A percentile compares a stretch with the other conserved stretches of the same genome.
phyloP scores from a whole-genome alignment of 2,329 filamentous ascomycete genomes.

The Mycosphaerella sp. region DNA sequence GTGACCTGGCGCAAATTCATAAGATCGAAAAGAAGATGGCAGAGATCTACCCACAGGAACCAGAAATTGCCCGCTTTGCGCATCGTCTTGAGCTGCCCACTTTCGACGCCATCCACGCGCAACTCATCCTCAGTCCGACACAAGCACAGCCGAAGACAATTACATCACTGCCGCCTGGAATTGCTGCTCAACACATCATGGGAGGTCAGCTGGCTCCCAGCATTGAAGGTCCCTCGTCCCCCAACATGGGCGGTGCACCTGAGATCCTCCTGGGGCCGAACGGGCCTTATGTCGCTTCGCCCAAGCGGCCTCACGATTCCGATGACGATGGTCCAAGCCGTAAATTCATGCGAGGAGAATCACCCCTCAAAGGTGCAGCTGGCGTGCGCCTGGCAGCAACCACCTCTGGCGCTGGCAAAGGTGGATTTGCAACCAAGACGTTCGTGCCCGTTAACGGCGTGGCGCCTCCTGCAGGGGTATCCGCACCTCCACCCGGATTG shows the following conservation, averaged over 20 bases:
- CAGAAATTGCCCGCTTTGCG: slow-evolving; percentile 53
- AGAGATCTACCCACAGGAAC: slow-evolving; percentile 5
- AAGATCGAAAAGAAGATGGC: slow-evolving; percentile 88
- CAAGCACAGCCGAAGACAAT: slow-evolving; percentile 57
- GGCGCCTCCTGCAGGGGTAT: slow-evolving; percentile 64
- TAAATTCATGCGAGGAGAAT: slow-evolving; percentile 83
- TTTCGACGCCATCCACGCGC: slow-evolving; percentile 78
- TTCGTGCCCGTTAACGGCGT: slow-evolving; percentile 37
- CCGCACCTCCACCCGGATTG: slow-evolving; percentile 39
- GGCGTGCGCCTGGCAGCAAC: slow-evolving; percentile 59
- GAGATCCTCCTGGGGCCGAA: slow-evolving; percentile 31
- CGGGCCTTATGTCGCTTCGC: slow-evolving; percentile 37
- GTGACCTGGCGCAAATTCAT: slow-evolving; percentile 82
- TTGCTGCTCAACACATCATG: slow-evolving; percentile 8
- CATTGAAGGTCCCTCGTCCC: slow-evolving; percentile 11
- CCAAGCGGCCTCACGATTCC: slow-evolving; percentile 43
- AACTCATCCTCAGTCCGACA: slow-evolving; percentile 74
- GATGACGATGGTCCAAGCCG: slow-evolving; percentile 71
- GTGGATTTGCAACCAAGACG: slow-evolving; percentile 32
- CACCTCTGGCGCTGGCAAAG: slow-evolving; percentile 22
- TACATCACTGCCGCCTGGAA: slow-evolving; percentile 15
- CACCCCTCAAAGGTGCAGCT: slow-evolving; percentile 84
- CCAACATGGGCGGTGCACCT: slow-evolving; percentile 15
- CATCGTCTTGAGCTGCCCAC: slow-evolving; percentile 62
- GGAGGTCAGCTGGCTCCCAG: slow-evolving; percentile 6